Evolutionary conservation across 352 stramenopile genomes (phyloP), one percentile per base, ranked within the genome.

Genomic region (Globisporangium carolinianum): DNA sequence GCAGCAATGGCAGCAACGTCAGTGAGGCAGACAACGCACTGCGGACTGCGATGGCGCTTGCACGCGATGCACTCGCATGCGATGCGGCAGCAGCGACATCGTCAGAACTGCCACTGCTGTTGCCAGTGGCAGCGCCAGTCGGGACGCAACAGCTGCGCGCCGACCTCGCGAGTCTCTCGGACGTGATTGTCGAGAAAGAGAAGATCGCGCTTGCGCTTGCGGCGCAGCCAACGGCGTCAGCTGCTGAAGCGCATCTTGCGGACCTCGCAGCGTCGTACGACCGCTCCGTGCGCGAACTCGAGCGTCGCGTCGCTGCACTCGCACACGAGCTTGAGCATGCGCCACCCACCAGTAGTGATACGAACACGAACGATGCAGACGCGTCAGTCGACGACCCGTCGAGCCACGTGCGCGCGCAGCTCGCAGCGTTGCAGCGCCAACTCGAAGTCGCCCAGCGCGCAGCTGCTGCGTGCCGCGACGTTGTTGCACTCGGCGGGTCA

Each of bases 161-260:
- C 32, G 64, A 70, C 49, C 37, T 77, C 10, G 64, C 71, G 15
- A 68, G 56, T 39, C 55, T 81, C 5, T 71, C 70, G 53, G 62
- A 81, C 46, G 69, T 76, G 35, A 83, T 86, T 53, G 62, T 61
- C 4, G 73, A 79, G 57, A 83, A 79, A 50, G 73, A 83, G 46
- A 76, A 68, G 58, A 81, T 86, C 38, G 58, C 61, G 49, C 48
- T 18, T 11, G 54, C 51, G 14, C 42, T 86, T 6, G 49, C 53
- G 17, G 60, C 68, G 10, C 51, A 71, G 11, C 47, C 55, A 4
- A 51, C 59, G 1, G 45, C 37, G 6, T 51, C 55, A 9, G 46
- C 50, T 0, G 39, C 57, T 0, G 60, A 76, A 45, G 64, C 60
- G 10, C 68, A 61, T 7, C 55, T 86, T 42, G 61, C 72, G 6